Percentiles rank a stretch among this genome's conserved stretches.
Evolutionary conservation across 345 rosid species (phyloP).

Genomic region (Carallia pectinifolia): DNA sequence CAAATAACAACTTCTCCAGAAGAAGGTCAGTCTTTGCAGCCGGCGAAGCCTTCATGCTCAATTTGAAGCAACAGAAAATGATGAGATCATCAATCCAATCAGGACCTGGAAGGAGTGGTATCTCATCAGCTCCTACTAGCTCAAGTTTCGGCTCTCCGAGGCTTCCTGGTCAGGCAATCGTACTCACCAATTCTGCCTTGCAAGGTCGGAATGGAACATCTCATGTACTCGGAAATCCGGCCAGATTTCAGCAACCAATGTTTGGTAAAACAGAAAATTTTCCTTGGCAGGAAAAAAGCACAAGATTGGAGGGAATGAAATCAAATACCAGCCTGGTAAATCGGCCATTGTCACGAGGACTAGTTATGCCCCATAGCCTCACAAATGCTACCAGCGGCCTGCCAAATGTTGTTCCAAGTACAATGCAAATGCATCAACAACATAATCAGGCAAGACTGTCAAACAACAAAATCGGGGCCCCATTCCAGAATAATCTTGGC

Average conservation of each 20-base stretch:
- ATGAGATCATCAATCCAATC: conserved; percentile 6
- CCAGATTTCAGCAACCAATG: conserved; percentile 5
- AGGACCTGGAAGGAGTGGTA: neutral
- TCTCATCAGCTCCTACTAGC: neutral
- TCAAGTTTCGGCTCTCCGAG: neutral
- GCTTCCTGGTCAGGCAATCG: conserved; percentile 11
- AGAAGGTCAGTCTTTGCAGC: conserved; percentile 33
- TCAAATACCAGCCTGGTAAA: neutral
- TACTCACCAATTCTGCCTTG: neutral
- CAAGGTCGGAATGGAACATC: conserved; percentile 17
- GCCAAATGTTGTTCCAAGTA: neutral
- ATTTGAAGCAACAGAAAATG: neutral
- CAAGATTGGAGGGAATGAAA: neutral
- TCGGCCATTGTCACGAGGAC: neutral
- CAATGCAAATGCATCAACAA: conserved; percentile 12
- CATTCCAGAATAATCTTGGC: neutral
- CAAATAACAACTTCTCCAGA: conserved; percentile 13
- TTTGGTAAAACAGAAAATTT: neutral
- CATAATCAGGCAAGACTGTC: conserved; percentile 7
- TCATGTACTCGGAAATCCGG: neutral
- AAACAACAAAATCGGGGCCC: neutral
- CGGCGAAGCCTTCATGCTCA: conserved; percentile 14
- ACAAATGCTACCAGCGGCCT: neutral
- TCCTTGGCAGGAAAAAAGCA: conserved; percentile 4
- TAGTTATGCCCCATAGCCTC: too few relatives aligned